Percentiles rank a stretch among this genome's conserved stretches.
These are phyloP conservation scores for Rehmannia glutinosa DNA, from an alignment of 257 asterid genomes.

Conservation along the genomic window DNA sequence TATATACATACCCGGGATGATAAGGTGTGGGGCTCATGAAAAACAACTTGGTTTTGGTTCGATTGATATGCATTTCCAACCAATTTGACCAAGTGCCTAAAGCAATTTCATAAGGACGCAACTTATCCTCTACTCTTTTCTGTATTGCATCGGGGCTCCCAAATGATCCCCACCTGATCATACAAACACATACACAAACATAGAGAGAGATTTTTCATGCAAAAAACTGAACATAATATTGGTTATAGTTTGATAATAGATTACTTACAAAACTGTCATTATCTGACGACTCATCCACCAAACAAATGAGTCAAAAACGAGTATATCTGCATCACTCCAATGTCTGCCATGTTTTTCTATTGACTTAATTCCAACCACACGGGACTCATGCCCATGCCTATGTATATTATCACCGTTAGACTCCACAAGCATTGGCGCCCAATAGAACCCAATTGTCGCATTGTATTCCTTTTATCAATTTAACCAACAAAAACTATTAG, in stretches of 20 bases:
- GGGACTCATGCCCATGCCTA: constrained; percentile 21
- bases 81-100: constrained; percentile 61
- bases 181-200: background rate
- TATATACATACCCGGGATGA: constrained; percentile 29
- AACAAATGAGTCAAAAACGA: constrained; percentile 44
- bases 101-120: constrained; percentile 49
- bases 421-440: constrained; percentile 68
- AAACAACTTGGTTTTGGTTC: constrained; percentile 42
- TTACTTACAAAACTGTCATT: constrained; percentile 45
- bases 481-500: background rate
- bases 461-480: constrained; percentile 45
- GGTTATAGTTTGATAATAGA: no score
- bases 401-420: constrained; percentile 45
- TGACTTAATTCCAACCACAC: constrained; percentile 26
- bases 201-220: no score
- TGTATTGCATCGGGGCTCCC: constrained; percentile 33
- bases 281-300: constrained; percentile 47
- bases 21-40: constrained; percentile 62
- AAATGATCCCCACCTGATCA: constrained; percentile 53
- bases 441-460: constrained; percentile 56
- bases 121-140: constrained; percentile 33
- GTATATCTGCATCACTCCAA: constrained; percentile 64
- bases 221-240: no score
- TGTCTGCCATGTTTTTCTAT: constrained; percentile 55
- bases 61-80: constrained; percentile 50